These are phyloP conservation scores for Tylopilus sp. DNA, from an alignment of 768 basidiomycete species.

Conservation along the genomic window DNA sequence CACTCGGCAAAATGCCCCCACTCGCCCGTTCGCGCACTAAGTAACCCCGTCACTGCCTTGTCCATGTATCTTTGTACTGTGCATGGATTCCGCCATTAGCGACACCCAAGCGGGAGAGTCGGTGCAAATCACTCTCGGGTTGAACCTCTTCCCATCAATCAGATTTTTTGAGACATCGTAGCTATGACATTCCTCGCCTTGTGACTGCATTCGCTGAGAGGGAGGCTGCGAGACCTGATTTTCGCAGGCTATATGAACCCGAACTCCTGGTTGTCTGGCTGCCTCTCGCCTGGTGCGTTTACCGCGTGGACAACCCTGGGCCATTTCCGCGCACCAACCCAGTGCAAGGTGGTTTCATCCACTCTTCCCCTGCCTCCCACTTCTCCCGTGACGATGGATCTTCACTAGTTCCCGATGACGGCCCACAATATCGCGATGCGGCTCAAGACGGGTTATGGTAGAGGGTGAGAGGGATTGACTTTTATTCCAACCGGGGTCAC, in stretches of 20 bases:
- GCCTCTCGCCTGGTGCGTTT: conserved; percentile 6
- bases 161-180: background rate
- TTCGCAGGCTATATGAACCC: background rate
- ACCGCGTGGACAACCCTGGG: conserved; percentile 8
- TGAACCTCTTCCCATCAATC: background rate
- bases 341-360: background rate
- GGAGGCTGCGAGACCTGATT: background rate
- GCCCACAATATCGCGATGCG: background rate
- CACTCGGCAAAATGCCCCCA: background rate
- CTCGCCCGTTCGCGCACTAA: conserved; percentile 6
- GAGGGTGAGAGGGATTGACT: background rate
- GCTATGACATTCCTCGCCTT: background rate
- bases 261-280: background rate
- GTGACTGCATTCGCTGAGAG: background rate
- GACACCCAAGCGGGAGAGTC: background rate
- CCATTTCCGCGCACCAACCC: background rate
- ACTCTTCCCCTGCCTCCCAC: background rate
- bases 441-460: background rate
- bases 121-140: background rate
- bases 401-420: background rate
- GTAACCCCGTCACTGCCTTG: conserved; percentile 11
- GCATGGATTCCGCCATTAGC: background rate
- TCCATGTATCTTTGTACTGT: background rate
- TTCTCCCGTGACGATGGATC: background rate
- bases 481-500: conserved; percentile 13